Conservation (phyloP, 1,284 basidiomycete genomes). For the Pseudozyma thailandica region DNA sequence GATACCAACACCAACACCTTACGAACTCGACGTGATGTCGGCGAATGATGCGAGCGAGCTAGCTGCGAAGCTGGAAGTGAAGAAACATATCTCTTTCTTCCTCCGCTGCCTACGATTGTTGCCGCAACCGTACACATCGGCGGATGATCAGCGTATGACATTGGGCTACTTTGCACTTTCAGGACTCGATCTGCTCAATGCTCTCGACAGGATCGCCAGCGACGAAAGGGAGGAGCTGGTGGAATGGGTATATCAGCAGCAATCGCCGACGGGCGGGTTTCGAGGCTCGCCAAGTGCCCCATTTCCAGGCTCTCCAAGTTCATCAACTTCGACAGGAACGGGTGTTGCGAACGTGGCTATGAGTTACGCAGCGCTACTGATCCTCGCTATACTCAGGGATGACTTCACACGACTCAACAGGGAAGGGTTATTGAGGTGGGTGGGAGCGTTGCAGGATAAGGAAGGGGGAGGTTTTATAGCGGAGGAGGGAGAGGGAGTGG, state of each 20-base stretch:
- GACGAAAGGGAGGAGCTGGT: slow-evolving; percentile 36
- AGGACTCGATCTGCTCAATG: slow-evolving; percentile 56
- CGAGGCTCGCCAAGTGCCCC: slow-evolving; percentile 17
- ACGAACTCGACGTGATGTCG: background rate
- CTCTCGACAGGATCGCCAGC: slow-evolving; percentile 17
- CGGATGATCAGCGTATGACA: slow-evolving; percentile 64
- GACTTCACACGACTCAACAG: slow-evolving; percentile 52
- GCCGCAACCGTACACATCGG: slow-evolving; percentile 57
- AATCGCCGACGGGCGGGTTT: slow-evolving; percentile 70
- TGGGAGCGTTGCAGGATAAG: slow-evolving; percentile 43
- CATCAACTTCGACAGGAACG: background rate
- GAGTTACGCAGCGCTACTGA: slow-evolving; percentile 62
- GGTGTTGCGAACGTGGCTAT: slow-evolving; percentile 50
- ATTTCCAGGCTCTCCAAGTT: background rate
- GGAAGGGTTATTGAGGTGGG: slow-evolving; percentile 18
- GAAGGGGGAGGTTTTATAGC: slow-evolving; percentile 64
- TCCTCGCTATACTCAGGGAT: slow-evolving; percentile 57
- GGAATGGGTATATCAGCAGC: slow-evolving; percentile 88
- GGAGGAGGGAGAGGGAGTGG: slow-evolving; percentile 66
- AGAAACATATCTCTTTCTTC: slow-evolving; percentile 60
- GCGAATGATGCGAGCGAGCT: background rate
- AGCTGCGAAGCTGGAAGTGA: slow-evolving; percentile 9
- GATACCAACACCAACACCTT: background rate
- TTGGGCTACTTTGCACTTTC: slow-evolving; percentile 63
- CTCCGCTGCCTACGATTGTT: slow-evolving; percentile 58